phyloP scores from a whole-genome alignment of 441 rosid species.

The Euphorbia celastroides region DNA sequence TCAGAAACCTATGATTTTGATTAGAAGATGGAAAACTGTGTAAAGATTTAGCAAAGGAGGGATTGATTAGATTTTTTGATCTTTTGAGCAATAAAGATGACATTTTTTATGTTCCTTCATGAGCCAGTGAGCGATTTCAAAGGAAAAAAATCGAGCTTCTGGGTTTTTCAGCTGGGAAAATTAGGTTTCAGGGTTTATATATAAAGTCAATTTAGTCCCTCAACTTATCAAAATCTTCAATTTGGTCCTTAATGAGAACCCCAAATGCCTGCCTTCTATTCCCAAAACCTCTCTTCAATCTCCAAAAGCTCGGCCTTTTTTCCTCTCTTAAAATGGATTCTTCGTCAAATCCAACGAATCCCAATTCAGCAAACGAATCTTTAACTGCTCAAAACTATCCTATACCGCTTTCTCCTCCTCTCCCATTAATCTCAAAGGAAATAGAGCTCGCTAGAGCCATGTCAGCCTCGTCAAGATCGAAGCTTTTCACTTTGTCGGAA shows the following conservation, averaged over 20 bases:
- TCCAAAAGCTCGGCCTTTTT: slow-evolving; percentile 22
- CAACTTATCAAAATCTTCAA: neutral
- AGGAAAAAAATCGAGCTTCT: neutral
- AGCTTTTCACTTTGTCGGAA: slow-evolving; percentile 45
- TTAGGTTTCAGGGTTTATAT: slow-evolving; percentile 6
- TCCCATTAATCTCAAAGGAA: slow-evolving; percentile 64
- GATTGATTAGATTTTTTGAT: slow-evolving; percentile 13
- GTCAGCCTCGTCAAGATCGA: slow-evolving; percentile 76
- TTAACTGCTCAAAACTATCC: slow-evolving; percentile 39
- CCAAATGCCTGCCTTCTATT: slow-evolving; percentile 16
- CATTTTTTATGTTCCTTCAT: slow-evolving; percentile 27
- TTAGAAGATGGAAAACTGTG: slow-evolving; percentile 9
- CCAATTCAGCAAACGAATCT: slow-evolving; percentile 23
- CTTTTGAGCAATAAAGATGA: slow-evolving; percentile 34
- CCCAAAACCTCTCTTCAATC: slow-evolving; percentile 18
- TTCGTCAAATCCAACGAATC: slow-evolving; percentile 3
- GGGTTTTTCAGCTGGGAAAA: slow-evolving; percentile 10
- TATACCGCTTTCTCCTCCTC: slow-evolving; percentile 66
- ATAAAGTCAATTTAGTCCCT: neutral
- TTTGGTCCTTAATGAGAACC: neutral
- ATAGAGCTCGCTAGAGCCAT: slow-evolving; percentile 70
- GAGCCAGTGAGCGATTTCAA: neutral
- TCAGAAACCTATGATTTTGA: slow-evolving; percentile 19
- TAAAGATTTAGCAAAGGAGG: slow-evolving; percentile 11
- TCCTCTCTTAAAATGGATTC: slow-evolving; percentile 35